Conservation (phyloP, 2,329 filamentous ascomycete species). For the Fusarium sp. region DNA sequence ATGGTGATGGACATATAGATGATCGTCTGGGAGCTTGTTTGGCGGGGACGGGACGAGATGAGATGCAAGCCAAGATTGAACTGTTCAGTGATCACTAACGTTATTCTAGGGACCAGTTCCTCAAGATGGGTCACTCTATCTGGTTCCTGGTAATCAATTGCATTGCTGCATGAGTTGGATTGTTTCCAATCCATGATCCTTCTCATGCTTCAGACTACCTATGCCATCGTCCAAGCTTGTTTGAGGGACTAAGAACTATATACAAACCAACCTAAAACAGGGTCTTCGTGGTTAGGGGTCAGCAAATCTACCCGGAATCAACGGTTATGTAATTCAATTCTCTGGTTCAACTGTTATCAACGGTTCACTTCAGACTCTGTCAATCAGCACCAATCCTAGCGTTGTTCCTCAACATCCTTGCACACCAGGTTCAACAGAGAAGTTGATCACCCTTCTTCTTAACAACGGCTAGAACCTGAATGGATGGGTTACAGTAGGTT, state of each 20-base stretch:
- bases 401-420: constrained; percentile 17
- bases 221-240: neutral
- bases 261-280: neutral
- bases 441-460: constrained; percentile 5
- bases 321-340: neutral
- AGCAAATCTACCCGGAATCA: neutral
- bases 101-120: constrained; percentile 1
- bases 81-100: neutral
- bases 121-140: constrained; percentile 16
- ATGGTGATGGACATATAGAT: constrained; percentile 2
- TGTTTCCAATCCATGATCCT: constrained; percentile 10
- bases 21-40: constrained; percentile 37
- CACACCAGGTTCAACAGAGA: neutral
- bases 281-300: neutral
- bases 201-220: constrained; percentile 1
- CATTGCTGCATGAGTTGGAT: constrained; percentile 12
- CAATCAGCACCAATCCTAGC: neutral
- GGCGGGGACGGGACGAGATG: constrained; percentile 42
- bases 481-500: constrained; percentile 18
- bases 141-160: neutral
- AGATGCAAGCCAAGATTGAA: constrained; percentile 43
- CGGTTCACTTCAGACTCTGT: neutral
- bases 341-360: neutral
- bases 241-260: neutral
- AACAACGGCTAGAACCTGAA: constrained; percentile 13